Evolutionary conservation across 768 basidiomycete genomes (phyloP).

Genomic region (Kwoniella europaea): DNA sequence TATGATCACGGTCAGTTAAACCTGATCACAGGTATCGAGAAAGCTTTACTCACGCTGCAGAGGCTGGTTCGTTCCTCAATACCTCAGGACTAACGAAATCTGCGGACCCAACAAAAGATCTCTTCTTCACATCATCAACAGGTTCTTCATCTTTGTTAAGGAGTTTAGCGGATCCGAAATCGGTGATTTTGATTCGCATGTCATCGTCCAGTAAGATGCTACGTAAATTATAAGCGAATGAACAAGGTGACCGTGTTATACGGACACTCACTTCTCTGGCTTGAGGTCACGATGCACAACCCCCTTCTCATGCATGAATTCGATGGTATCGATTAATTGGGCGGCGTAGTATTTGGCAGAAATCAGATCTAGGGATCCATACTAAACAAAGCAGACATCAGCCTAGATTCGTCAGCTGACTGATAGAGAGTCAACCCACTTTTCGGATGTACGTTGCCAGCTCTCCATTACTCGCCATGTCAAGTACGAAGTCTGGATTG

Average conservation of each 20-base stretch:
- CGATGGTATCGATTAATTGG: conserved; percentile 83
- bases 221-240: not conserved
- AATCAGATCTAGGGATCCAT: conserved; percentile 81
- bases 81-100: conserved; percentile 90
- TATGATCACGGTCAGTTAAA: conserved; percentile 1
- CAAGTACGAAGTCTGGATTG: conserved; percentile 60
- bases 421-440: conserved; percentile 33
- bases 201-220: conserved; percentile 87
- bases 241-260: no score
- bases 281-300: conserved; percentile 78
- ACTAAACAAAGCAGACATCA: conserved; percentile 37
- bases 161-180: conserved; percentile 84
- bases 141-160: conserved; percentile 44
- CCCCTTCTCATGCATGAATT: conserved; percentile 86
- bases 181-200: conserved; percentile 90
- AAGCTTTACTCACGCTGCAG: conserved; percentile 67
- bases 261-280: conserved; percentile 59
- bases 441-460: conserved; percentile 58
- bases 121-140: conserved; percentile 62
- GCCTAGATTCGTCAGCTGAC: not conserved
- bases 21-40: not conserved
- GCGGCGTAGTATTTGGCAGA: conserved; percentile 86
- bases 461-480: conserved; percentile 61
- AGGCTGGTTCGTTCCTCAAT: conserved; percentile 70
- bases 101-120: conserved; percentile 86